Conservation (phyloP, 106 monocot genomes). For the Phalaenopsis equestris region DNA sequence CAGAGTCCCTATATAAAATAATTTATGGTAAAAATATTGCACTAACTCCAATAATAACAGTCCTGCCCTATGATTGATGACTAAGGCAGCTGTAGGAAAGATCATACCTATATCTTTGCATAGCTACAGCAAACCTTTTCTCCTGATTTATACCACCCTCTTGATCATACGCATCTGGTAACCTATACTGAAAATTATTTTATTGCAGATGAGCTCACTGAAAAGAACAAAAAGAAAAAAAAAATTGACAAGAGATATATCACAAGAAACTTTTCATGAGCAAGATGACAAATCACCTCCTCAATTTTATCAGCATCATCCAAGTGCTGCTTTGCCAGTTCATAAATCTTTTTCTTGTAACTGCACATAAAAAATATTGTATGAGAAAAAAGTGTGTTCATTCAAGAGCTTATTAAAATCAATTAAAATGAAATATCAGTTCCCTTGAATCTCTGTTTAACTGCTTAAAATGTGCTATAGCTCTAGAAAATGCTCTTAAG, state of each 20-base stretch:
- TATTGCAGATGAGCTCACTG: background rate
- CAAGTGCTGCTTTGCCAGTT: slow-evolving; percentile 61
- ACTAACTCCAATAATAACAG: background rate
- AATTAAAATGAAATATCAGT: background rate
- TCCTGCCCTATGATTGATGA: background rate
- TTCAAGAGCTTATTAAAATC: background rate
- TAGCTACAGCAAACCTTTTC: slow-evolving; percentile 88
- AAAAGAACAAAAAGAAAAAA: background rate
- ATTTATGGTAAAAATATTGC: background rate
- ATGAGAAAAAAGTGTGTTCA: background rate
- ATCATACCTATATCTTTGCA: slow-evolving; percentile 71
- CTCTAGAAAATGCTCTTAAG: background rate
- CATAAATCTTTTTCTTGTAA: slow-evolving; percentile 73
- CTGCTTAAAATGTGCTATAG: background rate
- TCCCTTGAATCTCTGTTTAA: background rate
- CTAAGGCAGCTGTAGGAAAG: background rate
- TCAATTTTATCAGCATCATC: slow-evolving; percentile 49
- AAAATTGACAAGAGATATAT: background rate
- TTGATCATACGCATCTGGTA: slow-evolving; percentile 96
- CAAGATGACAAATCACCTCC: slow-evolving; percentile 31
- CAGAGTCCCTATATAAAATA: slow-evolving; percentile 45
- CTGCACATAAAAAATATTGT: slow-evolving; percentile 26
- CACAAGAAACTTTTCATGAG: background rate
- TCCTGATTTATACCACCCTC: slow-evolving; percentile 90
- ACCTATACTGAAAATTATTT: slow-evolving; percentile 56